Evolutionary conservation across 1,284 basidiomycete genomes (phyloP), one percentile per base, ranked within the genome.

Genomic region (Cutaneotrichosporon dermatis): DNA sequence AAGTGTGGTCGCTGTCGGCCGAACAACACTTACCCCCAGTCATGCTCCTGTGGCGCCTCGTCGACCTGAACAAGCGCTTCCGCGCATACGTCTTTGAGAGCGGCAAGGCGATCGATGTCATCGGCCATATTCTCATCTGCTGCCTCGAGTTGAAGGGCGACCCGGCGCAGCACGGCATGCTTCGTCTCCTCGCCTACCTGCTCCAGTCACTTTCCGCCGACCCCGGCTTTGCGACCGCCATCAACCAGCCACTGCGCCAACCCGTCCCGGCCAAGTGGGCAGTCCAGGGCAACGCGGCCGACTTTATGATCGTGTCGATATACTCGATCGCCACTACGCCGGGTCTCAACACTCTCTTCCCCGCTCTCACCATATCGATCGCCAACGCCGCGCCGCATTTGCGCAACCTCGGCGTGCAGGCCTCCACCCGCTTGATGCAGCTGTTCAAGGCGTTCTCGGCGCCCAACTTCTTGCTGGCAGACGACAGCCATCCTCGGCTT

Each of bases 21-120:
- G n/a, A 15, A 8, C 16, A 8, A 16, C 6, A 13, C 25, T 25
- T 25, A 25, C 25, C 25, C 25, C 25, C 62, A 91, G 89, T 91
- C 55, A 82, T 93, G 55, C 83, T 96, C 55, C 83, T 94, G 57
- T 95, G 92, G 92, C 90, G 92, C 75, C 84, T 91, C 75, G 80
- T 94, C 45, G 93, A 95, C 67, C 77, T 93, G 36, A 95, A 95
- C 79, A 93, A 90, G 90, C 92, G 92, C 85, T 93, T 95, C 78
- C 84, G 88, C 12, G 77, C 81, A n/a, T 87, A 87, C 72, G 77
- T 92, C 6, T 78, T 92, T 40, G 88, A 91, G 58, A 89, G 88
- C 4, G 88, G 90, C 45, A 87, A 84, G 74, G 85, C 84, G 3
- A 84, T 85, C 71, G 87, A 92, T 67, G 69, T 93, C 11, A 78